phyloP scores from a whole-genome alignment of 352 stramenopile genomes.

The Phytophthora pisi region DNA sequence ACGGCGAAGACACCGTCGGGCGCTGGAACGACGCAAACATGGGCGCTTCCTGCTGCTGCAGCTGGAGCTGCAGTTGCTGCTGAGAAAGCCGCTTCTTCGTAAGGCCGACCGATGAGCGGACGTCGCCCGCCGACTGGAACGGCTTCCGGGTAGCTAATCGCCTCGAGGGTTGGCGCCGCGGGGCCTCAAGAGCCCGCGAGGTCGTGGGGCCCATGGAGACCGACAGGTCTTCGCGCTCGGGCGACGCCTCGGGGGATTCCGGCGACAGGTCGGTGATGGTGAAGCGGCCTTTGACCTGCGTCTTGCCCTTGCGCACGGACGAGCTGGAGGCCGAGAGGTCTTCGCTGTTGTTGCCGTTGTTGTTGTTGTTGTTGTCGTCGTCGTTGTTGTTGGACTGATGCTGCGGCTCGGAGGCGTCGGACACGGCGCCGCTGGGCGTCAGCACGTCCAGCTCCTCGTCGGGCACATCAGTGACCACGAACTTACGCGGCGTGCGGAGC shows the following conservation, averaged over 20 bases:
- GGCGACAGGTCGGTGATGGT: constrained; percentile 84
- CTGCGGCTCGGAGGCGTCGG: constrained; percentile 10
- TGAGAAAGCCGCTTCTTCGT: constrained; percentile 20
- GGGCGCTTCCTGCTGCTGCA: constrained; percentile 15
- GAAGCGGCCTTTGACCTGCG: constrained; percentile 75
- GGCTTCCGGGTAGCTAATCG: constrained; percentile 27
- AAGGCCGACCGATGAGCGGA: constrained; percentile 28
- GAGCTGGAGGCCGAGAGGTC: constrained; percentile 23
- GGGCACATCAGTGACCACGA: constrained; percentile 75
- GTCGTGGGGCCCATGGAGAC: constrained; percentile 26
- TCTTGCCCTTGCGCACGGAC: constrained; percentile 57
- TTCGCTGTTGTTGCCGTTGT: constrained; percentile 28
- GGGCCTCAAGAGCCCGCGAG: constrained; percentile 18
- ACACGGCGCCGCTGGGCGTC: constrained; percentile 1
- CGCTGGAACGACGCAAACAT: constrained; percentile 34
- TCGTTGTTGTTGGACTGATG: constrained; percentile 11
- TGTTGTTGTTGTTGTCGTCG: constrained; percentile 26
- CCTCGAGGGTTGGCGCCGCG: constrained; percentile 19
- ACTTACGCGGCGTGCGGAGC: constrained; percentile 60
- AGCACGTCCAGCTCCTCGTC: constrained; percentile 44
- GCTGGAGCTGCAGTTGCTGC: constrained; percentile 18
- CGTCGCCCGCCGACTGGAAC: constrained; percentile 38
- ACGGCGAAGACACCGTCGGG: constrained; percentile 18
- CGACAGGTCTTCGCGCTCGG: constrained; percentile 35
- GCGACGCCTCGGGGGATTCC: constrained; percentile 46